Conservation (phyloP, 257 asterid species). For the Paulownia fortunei region DNA sequence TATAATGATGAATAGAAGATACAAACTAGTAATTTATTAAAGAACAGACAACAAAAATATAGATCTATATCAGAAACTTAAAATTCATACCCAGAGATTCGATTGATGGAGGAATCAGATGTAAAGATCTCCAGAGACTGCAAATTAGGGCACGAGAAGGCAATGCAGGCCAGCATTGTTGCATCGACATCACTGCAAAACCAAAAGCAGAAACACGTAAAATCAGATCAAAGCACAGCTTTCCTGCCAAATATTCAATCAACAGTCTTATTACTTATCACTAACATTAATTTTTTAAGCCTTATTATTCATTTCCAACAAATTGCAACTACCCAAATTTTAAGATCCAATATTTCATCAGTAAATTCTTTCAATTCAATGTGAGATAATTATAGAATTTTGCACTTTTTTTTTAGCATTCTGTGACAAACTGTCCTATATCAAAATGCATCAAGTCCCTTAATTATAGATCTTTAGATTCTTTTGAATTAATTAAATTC, state of each 20-base stretch:
- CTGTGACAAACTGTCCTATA: neutral
- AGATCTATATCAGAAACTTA: constrained; percentile 3
- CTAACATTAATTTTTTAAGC: neutral
- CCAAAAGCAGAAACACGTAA: constrained; percentile 27
- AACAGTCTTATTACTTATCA: neutral
- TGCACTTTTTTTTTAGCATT: neutral
- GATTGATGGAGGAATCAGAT: constrained; percentile 62
- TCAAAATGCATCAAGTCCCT: constrained; percentile 8
- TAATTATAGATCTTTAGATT: neutral
- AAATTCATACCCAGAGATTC: constrained; percentile 79
- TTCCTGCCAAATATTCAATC: neutral
- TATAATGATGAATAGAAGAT: neutral
- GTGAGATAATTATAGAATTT: neutral
- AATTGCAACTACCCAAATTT: neutral
- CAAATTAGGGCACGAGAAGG: constrained; percentile 91
- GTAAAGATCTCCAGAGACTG: constrained; percentile 77
- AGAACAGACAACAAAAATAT: neutral
- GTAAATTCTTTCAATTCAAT: neutral
- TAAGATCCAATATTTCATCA: constrained; percentile 14
- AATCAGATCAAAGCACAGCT: constrained; percentile 32
- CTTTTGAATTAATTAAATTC: neutral
- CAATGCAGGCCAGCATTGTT: constrained; percentile 89
- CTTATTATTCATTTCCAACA: neutral
- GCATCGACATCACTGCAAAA: constrained; percentile 88
- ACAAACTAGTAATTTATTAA: neutral